Base-by-base conservation (phyloP, 1,284 basidiomycete species). In the Omphalotus olearius region DNA sequence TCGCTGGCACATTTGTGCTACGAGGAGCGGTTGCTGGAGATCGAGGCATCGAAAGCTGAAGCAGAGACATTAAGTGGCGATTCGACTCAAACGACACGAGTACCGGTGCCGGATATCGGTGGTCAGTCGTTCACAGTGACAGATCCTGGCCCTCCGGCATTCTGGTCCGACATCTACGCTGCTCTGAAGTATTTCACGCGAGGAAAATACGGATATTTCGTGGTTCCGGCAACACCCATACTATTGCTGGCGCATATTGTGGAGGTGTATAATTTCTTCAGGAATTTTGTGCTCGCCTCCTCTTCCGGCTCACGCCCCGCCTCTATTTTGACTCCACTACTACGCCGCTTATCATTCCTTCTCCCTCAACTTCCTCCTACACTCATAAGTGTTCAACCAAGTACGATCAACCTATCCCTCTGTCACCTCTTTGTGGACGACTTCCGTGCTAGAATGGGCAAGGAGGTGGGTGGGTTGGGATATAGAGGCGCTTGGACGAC, bases 391-490 rank as follows among this genome's bases (percentile, higher is more conserved):
- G 61, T 82, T n/a, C 80, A 82, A 57, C 79, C 80, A 3, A 66
- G 79, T 9, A 65, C 77, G 48, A 77, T 76, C 57, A 64, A 67
- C 7, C 68, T 82, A 18, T 66, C 68, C 9, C 61, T 63, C 37
- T 60, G 75, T 28, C 79, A 82, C 55, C 59, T 79, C 37, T 62
- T 79, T 33, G 78, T 80, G 52, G 74, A 80, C 53, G 76, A 80
- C 57, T 73, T 75, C 4, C 69, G 72, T 38, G 80, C 80, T 11
- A 70, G 75, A 2, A 60, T 66, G 42, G 36, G 69, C 11, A 69
- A 74, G 0, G 59, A 58, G 33, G 60, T 71, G 33, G 79, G 78
- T 6, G 79, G 79, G n/a, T 66, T 81, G 2, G 78, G 78, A 23
- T 82, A 80, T 57, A 53, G 57, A 17, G 70, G 70, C 3, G 66